Percentiles rank a stretch among this genome's conserved stretches.
Evolutionary conservation across 306 rosid genomes (phyloP).

Genomic region (Prunus padus): DNA sequence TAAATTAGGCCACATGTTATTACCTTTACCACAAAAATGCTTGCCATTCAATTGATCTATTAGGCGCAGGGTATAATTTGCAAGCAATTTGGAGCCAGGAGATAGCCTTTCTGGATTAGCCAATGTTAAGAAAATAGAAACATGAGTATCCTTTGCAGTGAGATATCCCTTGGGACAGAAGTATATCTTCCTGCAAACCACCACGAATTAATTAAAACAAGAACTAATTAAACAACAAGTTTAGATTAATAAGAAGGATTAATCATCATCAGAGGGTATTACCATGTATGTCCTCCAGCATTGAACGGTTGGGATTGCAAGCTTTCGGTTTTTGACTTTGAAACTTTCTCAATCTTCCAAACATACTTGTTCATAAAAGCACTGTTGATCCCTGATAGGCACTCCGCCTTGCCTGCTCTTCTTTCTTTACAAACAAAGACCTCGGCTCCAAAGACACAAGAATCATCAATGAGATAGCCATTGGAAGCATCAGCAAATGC

Average conservation of each 20-base stretch:
- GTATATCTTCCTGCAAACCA: conserved; percentile 47
- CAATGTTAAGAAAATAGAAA: conserved; percentile 40
- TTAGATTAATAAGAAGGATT: too few species aligned
- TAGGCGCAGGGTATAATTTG: conserved; percentile 37
- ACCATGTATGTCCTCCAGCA: conserved; percentile 50
- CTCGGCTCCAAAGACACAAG: too few species aligned
- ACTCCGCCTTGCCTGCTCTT: too few species aligned
- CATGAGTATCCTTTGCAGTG: conserved; percentile 33
- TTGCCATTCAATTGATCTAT: conserved; percentile 32
- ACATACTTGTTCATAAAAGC: conserved; percentile 27
- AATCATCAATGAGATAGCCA: too few species aligned
- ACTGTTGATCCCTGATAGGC: too few species aligned
- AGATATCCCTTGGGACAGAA: conserved; percentile 52
- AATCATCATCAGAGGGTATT: background rate
- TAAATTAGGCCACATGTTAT: too few species aligned
- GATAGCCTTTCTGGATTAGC: conserved; percentile 37
- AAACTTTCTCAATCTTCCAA: conserved; percentile 38
- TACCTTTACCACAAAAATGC: conserved; percentile 42
- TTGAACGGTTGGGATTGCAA: conserved; percentile 43
- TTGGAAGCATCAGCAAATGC: too few species aligned
- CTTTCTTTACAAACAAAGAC: too few species aligned
- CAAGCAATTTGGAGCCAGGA: conserved; percentile 38
- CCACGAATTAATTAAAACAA: too few species aligned
- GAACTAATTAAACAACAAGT: too few species aligned
- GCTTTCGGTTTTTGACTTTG: conserved; percentile 24